Percentiles rank a stretch among this genome's conserved stretches.
Conservation (phyloP, 225 moss, liverwort and hornwort species). For the Pseudisothecium myosuroides region DNA sequence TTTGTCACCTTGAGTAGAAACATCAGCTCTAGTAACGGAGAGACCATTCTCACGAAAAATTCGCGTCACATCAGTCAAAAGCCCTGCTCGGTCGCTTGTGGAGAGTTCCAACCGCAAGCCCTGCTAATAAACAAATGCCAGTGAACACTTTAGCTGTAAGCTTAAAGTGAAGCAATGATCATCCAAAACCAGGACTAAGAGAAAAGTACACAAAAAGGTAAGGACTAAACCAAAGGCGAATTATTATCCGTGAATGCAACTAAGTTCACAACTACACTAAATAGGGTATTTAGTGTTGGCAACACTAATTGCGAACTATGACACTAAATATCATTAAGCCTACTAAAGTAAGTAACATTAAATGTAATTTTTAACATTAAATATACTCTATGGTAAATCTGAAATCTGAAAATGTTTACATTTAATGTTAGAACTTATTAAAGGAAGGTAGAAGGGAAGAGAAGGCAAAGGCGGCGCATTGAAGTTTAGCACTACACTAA, state of each 20-base stretch:
- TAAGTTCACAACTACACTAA: background rate
- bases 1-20: constrained; percentile 38
- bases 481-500: too few relatives aligned
- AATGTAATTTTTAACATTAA: too few relatives aligned
- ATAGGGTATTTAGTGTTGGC: too few relatives aligned
- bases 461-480: too few relatives aligned
- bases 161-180: background rate
- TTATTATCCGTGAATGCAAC: background rate
- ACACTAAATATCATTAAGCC: too few relatives aligned
- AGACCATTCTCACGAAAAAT: constrained; percentile 49
- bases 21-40: constrained; percentile 52
- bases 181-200: background rate
- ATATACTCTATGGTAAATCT: too few relatives aligned
- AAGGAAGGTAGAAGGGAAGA: too few relatives aligned
- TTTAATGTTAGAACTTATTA: too few relatives aligned
- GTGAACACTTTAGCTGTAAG: background rate
- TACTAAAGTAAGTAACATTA: too few relatives aligned
- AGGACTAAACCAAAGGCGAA: background rate
- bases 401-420: too few relatives aligned
- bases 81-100: constrained; percentile 49
- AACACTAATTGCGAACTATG: too few relatives aligned
- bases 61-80: constrained; percentile 48
- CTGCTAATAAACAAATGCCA: constrained; percentile 4
- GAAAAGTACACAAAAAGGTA: background rate
- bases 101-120: constrained; percentile 44